A percentile compares a stretch with the other conserved stretches of the same genome.
Conservation (phyloP, 1,139 yeast species). For the Casaregolazyma lundiana region DNA sequence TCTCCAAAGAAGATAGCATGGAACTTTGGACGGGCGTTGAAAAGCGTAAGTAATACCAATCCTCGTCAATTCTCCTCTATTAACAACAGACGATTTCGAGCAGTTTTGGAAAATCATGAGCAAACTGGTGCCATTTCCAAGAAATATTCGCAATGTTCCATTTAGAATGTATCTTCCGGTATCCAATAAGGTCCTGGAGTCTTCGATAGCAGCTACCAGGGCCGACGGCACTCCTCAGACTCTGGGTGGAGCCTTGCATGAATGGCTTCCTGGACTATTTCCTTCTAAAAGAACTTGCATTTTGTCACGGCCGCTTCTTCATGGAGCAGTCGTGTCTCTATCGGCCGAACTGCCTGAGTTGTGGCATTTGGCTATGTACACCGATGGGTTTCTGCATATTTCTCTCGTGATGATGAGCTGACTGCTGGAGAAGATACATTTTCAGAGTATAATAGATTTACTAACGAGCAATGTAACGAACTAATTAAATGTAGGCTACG, state of each 20-base stretch:
- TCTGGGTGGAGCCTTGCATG: slow-evolving; percentile 41
- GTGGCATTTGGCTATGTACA: slow-evolving; percentile 50
- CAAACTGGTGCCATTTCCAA: slow-evolving; percentile 37
- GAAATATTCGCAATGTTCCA: slow-evolving; percentile 47
- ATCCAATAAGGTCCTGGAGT: slow-evolving; percentile 44
- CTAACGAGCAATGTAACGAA: too few species aligned
- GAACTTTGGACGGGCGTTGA: slow-evolving; percentile 53
- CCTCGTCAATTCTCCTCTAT: neutral
- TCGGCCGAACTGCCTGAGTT: slow-evolving; percentile 47
- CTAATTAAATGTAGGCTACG: too few species aligned
- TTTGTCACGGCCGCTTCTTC: slow-evolving; percentile 48
- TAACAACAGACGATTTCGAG: slow-evolving; percentile 27
- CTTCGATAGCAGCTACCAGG: slow-evolving; percentile 39
- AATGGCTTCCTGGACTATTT: slow-evolving; percentile 44
- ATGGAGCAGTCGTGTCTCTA: slow-evolving; percentile 57
- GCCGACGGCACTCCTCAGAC: slow-evolving; percentile 27
- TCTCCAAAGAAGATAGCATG: slow-evolving; percentile 58
- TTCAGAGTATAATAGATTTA: too few species aligned
- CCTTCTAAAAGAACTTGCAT: slow-evolving; percentile 34
- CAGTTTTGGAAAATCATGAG: slow-evolving; percentile 37
- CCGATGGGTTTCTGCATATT: slow-evolving; percentile 77
- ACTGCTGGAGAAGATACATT: too few species aligned
- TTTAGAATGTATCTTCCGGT: slow-evolving; percentile 54
- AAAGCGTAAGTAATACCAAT: slow-evolving; percentile 19
- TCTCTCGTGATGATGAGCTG: slow-evolving; percentile 38